Evolutionary conservation across 2,329 filamentous ascomycete genomes (phyloP).

Genomic region (Coniella vitis): DNA sequence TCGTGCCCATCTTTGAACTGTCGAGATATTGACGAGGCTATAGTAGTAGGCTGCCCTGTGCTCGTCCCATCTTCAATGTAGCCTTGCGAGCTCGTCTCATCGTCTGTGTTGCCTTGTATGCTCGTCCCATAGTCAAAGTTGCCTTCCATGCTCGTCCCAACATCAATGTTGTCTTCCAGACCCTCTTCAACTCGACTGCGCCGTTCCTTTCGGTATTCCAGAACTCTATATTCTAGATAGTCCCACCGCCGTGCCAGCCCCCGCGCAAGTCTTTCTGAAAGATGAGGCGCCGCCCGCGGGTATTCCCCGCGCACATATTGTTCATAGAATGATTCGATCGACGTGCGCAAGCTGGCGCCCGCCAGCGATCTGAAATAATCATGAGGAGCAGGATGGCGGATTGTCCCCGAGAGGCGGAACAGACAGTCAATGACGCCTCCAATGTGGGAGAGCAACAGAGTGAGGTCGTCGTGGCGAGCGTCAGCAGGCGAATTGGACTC

Average conservation of each 20-base stretch:
- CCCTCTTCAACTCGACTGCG: no score
- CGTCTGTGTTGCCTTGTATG: neutral
- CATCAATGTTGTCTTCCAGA: no score
- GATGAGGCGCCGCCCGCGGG: neutral
- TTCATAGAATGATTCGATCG: neutral
- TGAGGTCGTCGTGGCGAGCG: neutral
- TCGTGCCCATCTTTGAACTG: conserved; percentile 1
- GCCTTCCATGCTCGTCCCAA: neutral
- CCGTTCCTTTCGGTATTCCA: no score
- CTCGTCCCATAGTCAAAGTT: conserved; percentile 4
- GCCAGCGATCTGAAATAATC: conserved; percentile 1
- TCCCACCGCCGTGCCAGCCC: no score
- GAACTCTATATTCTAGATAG: no score
- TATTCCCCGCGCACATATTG: neutral
- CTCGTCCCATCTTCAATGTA: conserved; percentile 1
- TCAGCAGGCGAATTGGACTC: neutral
- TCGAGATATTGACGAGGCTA: conserved; percentile 1
- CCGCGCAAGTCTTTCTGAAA: no score
- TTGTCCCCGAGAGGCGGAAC: neutral
- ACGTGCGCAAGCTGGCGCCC: neutral
- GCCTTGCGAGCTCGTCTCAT: neutral
- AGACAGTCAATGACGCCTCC: conserved; percentile 1
- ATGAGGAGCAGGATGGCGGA: conserved; percentile 2
- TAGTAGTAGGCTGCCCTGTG: neutral
- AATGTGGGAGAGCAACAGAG: neutral